Percentiles rank a stretch among this genome's conserved stretches.
phyloP scores from a whole-genome alignment of 139 green algal species.

The Medakamo hakoo region DNA sequence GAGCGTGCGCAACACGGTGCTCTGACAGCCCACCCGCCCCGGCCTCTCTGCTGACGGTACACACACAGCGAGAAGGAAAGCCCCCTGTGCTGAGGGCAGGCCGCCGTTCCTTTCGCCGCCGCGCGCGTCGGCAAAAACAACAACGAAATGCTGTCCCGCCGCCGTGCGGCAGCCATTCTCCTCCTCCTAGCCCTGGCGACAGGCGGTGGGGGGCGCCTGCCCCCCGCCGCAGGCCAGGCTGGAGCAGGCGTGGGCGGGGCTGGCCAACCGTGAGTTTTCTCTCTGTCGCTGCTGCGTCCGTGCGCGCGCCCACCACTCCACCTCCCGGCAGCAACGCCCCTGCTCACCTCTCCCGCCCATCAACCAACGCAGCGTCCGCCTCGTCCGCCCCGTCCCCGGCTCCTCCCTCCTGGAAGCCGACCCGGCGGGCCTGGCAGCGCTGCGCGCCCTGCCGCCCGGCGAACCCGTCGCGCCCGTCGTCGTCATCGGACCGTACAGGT shows the following conservation, averaged over 20 bases:
- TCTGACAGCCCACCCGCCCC: too few relatives aligned
- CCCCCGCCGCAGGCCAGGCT: too few relatives aligned
- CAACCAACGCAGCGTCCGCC: constrained; percentile 23
- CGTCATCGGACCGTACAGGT: constrained; percentile 82
- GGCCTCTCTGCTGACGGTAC: too few relatives aligned
- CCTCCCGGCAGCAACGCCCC: neutral
- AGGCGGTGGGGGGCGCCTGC: too few relatives aligned
- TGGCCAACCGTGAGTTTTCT: neutral
- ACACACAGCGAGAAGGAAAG: too few relatives aligned
- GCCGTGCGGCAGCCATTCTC: neutral
- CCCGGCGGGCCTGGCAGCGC: constrained; percentile 40
- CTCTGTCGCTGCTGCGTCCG: too few relatives aligned
- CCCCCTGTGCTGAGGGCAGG: too few relatives aligned
- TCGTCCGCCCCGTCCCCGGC: constrained; percentile 51
- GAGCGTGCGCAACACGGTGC: too few relatives aligned
- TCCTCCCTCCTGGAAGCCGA: constrained; percentile 48
- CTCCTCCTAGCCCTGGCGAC: neutral
- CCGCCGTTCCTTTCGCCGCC: too few relatives aligned
- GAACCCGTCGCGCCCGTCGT: constrained; percentile 46
- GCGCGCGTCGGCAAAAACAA: neutral
- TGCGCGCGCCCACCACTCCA: too few relatives aligned
- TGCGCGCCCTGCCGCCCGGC: constrained; percentile 26
- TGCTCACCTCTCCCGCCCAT: too few relatives aligned
- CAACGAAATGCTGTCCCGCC: neutral
- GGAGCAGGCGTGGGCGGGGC: too few relatives aligned